Base-by-base conservation (phyloP, 2,329 filamentous ascomycete genomes). In the Magnaporthales sp. region DNA sequence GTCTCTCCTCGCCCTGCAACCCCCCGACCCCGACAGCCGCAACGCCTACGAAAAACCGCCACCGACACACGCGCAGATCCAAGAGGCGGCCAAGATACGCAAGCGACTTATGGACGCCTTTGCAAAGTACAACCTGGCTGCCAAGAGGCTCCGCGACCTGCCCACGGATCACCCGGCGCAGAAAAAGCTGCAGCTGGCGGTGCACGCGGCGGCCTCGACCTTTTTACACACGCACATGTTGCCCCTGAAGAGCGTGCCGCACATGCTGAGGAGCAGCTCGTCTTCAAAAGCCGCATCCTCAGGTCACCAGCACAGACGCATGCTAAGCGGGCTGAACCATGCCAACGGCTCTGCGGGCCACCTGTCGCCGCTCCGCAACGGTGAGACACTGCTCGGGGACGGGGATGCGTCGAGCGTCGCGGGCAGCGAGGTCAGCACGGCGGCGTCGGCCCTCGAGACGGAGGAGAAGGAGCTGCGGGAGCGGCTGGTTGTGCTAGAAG, bases 191-290 rank as follows among this genome's bases (percentile, higher is more conserved):
- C 93, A 97, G 72, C 90, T 89, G 73, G 89, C 91, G 3, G 88
- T 97, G 13, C 93, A 96, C 72, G 85, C 90, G 51, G 90, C 93
- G 71, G 91, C 93, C 1, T 92, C 89, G 65, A 85, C 85, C 63
- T 97, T 97, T 72, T 79, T 97, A 4, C 93, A 96, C 73, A 84
- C 92, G 4, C 92, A 97, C 73, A 96, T 97, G 91, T 83, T 97
- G 9, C 92, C 93, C 0, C 80, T 97, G 15, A 96, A 92, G 74
- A 86, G 86, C 30, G 80, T 93, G 0, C 90, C 90, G 0, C 86
- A 87, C 58, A 80, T 92, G 70, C 80, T 93, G 19, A 80, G 80
- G 65, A 78, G 79, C 8, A 76, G 78, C 2, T 79, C 79, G 58
- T 74, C 38, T 15, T 46, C 32, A 46, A 2, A 69, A 70, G 7